Conservation (phyloP, 305 asterid genomes). For the Striga hermonthica region DNA sequence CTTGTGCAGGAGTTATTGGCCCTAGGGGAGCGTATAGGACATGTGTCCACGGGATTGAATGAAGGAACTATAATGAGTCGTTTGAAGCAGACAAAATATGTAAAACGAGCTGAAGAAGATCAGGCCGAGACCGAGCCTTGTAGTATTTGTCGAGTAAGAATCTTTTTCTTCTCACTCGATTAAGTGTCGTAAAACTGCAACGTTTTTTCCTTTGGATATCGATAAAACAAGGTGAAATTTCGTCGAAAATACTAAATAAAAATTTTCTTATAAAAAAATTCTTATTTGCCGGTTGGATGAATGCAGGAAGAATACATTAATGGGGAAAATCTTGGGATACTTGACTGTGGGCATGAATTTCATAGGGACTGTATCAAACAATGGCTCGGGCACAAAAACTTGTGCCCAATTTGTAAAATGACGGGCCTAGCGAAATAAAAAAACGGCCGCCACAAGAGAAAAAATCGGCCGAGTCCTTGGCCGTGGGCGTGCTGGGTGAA, state of each 20-base stretch:
- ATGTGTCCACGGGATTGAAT: conserved; percentile 74
- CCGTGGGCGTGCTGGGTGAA: too few species aligned
- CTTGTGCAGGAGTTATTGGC: conserved; percentile 72
- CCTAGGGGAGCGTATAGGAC: conserved; percentile 84
- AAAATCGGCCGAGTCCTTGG: too few species aligned
- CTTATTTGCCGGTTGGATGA: too few species aligned
- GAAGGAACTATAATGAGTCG: conserved; percentile 57
- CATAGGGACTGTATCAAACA: conserved; percentile 69
- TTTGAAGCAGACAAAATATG: conserved; percentile 57
- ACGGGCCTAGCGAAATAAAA: conserved; percentile 57
- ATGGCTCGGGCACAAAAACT: conserved; percentile 77
- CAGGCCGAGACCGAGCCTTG: conserved; percentile 66
- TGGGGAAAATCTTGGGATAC: conserved; percentile 61
- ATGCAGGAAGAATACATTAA: conserved; percentile 80
- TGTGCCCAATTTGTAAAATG: conserved; percentile 86
- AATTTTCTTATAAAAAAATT: too few species aligned
- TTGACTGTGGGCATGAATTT: conserved; percentile 84
- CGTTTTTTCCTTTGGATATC: neutral
- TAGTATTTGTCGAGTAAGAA: conserved; percentile 79
- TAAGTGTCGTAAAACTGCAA: neutral
- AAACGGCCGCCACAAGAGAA: conserved; percentile 1
- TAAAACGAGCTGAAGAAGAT: conserved; percentile 27
- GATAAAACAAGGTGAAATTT: neutral
- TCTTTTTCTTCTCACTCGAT: neutral
- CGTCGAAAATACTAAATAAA: too few species aligned